Percentiles rank a stretch among this genome's conserved stretches.
Evolutionary conservation across 768 basidiomycete species (phyloP).

Genomic region (Russula abietina): DNA sequence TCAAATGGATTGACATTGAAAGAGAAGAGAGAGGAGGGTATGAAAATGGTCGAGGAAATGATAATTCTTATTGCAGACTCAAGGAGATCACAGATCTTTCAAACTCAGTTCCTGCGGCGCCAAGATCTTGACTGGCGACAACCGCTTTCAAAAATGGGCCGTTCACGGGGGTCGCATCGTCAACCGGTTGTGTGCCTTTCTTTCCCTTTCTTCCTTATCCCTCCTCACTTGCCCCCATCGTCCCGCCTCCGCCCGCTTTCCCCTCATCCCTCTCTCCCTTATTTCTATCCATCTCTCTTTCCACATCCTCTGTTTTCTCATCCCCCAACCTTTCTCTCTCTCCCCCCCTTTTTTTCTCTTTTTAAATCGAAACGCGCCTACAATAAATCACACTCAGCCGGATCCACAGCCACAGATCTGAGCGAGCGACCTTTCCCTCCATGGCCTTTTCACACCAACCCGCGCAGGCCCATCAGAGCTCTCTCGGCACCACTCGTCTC

Average conservation of each 20-base stretch:
- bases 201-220: conserved; percentile 8
- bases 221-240: conserved; percentile 31
- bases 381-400: not conserved
- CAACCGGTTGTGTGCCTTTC: conserved; percentile 14
- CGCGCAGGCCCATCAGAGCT: conserved; percentile 35
- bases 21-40: not conserved
- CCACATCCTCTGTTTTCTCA: not conserved
- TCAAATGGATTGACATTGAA: not conserved
- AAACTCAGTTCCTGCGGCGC: conserved; percentile 26
- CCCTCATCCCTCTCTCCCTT: not conserved
- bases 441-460: conserved; percentile 51
- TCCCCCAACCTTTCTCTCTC: no score
- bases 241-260: conserved; percentile 27
- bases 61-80: not conserved
- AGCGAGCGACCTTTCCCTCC: conserved; percentile 22
- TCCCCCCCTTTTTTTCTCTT: not conserved
- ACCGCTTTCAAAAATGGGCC: conserved; percentile 24
- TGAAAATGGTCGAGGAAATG: not conserved
- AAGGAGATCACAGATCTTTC: conserved; percentile 24
- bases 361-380: not conserved
- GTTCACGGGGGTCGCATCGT: conserved; percentile 16
- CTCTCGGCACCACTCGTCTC: conserved; percentile 45
- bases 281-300: not conserved
- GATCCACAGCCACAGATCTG: conserved; percentile 9
- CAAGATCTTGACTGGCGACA: conserved; percentile 25